Evolutionary conservation across 2,329 filamentous ascomycete species (phyloP).

Genomic region (Lasiodiplodia citricola): DNA sequence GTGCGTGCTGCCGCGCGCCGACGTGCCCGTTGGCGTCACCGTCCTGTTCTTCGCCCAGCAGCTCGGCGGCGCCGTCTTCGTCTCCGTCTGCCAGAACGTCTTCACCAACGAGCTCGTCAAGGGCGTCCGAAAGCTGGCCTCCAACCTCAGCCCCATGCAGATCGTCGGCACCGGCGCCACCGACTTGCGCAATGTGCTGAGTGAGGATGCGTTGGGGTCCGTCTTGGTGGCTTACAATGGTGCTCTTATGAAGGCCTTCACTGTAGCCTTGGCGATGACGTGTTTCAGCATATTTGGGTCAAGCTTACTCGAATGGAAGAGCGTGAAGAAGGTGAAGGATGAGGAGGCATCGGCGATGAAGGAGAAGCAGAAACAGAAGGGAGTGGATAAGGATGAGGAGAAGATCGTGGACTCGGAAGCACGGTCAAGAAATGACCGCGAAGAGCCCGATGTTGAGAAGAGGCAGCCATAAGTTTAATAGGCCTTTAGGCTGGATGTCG

Average conservation of each 20-base stretch:
- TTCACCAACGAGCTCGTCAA: slow-evolving; percentile 56
- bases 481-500: no score
- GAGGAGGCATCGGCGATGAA: background rate
- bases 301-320: slow-evolving; percentile 67
- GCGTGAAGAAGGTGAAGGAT: slow-evolving; percentile 62
- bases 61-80: slow-evolving; percentile 55
- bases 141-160: slow-evolving; percentile 38
- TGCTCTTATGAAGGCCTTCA: slow-evolving; percentile 64
- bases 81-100: slow-evolving; percentile 56
- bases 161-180: slow-evolving; percentile 38
- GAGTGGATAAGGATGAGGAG: background rate
- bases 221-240: slow-evolving; percentile 65
- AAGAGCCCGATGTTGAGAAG: background rate
- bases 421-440: background rate
- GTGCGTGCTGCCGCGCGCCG: slow-evolving; percentile 47
- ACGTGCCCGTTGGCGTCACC: slow-evolving; percentile 54
- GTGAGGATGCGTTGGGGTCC: slow-evolving; percentile 60
- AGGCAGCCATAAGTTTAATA: background rate
- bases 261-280: slow-evolving; percentile 63
- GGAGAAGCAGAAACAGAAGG: background rate
- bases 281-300: slow-evolving; percentile 60
- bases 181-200: slow-evolving; percentile 39
- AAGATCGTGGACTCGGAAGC: background rate
- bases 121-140: slow-evolving; percentile 35
- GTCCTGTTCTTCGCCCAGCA: slow-evolving; percentile 56